phyloP scores from a whole-genome alignment of 2,329 filamentous ascomycete genomes.

The Knoxdaviesia proteae region DNA sequence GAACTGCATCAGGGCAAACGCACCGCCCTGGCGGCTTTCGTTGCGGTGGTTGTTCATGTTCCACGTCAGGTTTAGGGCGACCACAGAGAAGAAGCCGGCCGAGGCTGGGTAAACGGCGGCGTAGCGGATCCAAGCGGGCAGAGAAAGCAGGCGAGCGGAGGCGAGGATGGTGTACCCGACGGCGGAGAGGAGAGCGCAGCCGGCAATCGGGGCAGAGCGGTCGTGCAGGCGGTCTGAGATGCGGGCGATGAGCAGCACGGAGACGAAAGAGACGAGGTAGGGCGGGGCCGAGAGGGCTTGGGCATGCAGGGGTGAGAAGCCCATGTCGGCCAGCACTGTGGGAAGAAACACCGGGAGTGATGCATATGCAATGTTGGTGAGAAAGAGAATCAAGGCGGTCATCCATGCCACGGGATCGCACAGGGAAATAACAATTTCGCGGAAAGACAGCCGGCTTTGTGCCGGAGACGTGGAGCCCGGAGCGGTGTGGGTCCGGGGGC shows the following conservation, averaged over 20 bases:
- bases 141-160: conserved; percentile 25
- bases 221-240: conserved; percentile 45
- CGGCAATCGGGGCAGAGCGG: conserved; percentile 45
- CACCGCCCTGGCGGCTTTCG: conserved; percentile 48
- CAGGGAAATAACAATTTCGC: conserved; percentile 37
- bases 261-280: conserved; percentile 53
- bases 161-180: conserved; percentile 39
- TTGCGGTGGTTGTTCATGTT: conserved; percentile 66
- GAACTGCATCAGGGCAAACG: conserved; percentile 62
- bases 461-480: conserved; percentile 6
- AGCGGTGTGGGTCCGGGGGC: conserved; percentile 5
- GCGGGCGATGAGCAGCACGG: conserved; percentile 51
- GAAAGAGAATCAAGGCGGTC: conserved; percentile 67
- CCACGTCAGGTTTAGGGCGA: conserved; percentile 75
- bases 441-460: conserved; percentile 22
- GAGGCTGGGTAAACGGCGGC: conserved; percentile 58
- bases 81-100: conserved; percentile 63
- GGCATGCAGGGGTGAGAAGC: conserved; percentile 42
- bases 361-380: conserved; percentile 71
- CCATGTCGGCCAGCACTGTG: conserved; percentile 59
- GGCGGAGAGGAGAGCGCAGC: conserved; percentile 46
- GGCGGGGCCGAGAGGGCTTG: conserved; percentile 69
- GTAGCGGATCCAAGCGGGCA: conserved; percentile 38
- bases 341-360: conserved; percentile 77
- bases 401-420: conserved; percentile 51